Conservation (phyloP, 2,329 filamentous ascomycete genomes). For the Botrytis cinerea region DNA sequence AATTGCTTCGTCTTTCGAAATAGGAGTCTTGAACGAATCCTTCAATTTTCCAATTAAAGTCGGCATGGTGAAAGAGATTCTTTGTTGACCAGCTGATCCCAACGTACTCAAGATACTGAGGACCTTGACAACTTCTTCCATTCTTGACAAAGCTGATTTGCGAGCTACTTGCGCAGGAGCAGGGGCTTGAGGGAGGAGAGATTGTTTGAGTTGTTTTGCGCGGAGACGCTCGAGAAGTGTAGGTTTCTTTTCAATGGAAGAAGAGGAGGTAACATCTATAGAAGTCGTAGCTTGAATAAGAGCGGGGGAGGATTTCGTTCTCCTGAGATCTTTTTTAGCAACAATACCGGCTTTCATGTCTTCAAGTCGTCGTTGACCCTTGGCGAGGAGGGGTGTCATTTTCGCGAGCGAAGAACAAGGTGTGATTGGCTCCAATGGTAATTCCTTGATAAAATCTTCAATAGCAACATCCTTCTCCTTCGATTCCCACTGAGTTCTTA, state of each 20-base stretch:
- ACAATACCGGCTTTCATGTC: constrained; percentile 66
- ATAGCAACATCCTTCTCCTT: constrained; percentile 21
- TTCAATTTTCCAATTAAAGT: constrained; percentile 64
- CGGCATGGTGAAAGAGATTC: constrained; percentile 66
- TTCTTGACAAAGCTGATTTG: constrained; percentile 65
- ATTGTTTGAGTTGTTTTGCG: constrained; percentile 63
- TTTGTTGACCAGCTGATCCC: constrained; percentile 53
- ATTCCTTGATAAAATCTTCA: constrained; percentile 52
- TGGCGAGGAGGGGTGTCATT: constrained; percentile 59
- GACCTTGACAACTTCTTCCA: constrained; percentile 67
- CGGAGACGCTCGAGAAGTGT: constrained; percentile 76
- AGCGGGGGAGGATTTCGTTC: constrained; percentile 38
- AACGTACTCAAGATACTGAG: constrained; percentile 64
- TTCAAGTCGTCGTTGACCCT: constrained; percentile 68
- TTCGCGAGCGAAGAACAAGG: constrained; percentile 54
- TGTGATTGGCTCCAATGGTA: constrained; percentile 58
- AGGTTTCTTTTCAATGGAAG: constrained; percentile 52
- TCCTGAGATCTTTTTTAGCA: constrained; percentile 51
- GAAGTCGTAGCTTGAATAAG: constrained; percentile 1
- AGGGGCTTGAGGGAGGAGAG: constrained; percentile 48
- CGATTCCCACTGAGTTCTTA: constrained; percentile 50
- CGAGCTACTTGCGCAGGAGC: constrained; percentile 59
- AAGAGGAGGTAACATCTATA: constrained; percentile 22
- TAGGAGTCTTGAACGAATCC: constrained; percentile 59
- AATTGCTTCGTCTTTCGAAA: constrained; percentile 51